Evolutionary conservation across 768 basidiomycete genomes (phyloP).

Genomic region (Gyrodon lividus): DNA sequence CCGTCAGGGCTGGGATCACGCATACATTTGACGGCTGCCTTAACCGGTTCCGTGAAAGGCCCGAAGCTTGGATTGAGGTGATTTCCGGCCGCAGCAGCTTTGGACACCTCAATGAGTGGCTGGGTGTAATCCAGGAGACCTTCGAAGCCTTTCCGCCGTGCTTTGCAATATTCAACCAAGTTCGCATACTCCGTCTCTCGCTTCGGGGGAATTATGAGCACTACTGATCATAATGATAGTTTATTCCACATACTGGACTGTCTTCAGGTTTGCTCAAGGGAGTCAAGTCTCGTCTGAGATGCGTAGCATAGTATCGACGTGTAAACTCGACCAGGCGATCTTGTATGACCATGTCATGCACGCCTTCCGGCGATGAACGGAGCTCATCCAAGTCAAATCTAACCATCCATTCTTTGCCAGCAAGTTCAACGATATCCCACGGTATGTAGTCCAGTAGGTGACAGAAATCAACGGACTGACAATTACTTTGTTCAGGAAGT

Average conservation of each 20-base stretch:
- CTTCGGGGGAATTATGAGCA: slow-evolving; percentile 35
- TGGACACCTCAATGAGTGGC: slow-evolving; percentile 68
- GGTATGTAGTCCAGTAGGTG: slow-evolving; percentile 48
- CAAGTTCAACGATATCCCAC: slow-evolving; percentile 61
- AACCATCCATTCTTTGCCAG: slow-evolving; percentile 50
- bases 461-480: slow-evolving; percentile 20
- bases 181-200: slow-evolving; percentile 59
- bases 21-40: slow-evolving; percentile 60
- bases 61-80: slow-evolving; percentile 56
- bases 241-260: slow-evolving; percentile 50
- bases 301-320: slow-evolving; percentile 58
- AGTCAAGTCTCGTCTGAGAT: slow-evolving; percentile 62
- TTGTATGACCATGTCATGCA: slow-evolving; percentile 68
- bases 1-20: slow-evolving; percentile 15
- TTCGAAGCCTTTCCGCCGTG: slow-evolving; percentile 58
- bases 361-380: slow-evolving; percentile 29
- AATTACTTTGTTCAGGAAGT: slow-evolving; percentile 27
- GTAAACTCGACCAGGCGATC: slow-evolving; percentile 79
- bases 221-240: background rate
- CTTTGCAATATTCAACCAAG: slow-evolving; percentile 66
- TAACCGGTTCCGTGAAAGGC: slow-evolving; percentile 36
- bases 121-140: slow-evolving; percentile 62
- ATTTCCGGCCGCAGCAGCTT: slow-evolving; percentile 51
- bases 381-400: slow-evolving; percentile 44
- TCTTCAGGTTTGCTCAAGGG: slow-evolving; percentile 71